A percentile compares a stretch with the other conserved stretches of the same genome.
phyloP scores from a whole-genome alignment of 768 basidiomycete species.

The Psilocybe sp. region DNA sequence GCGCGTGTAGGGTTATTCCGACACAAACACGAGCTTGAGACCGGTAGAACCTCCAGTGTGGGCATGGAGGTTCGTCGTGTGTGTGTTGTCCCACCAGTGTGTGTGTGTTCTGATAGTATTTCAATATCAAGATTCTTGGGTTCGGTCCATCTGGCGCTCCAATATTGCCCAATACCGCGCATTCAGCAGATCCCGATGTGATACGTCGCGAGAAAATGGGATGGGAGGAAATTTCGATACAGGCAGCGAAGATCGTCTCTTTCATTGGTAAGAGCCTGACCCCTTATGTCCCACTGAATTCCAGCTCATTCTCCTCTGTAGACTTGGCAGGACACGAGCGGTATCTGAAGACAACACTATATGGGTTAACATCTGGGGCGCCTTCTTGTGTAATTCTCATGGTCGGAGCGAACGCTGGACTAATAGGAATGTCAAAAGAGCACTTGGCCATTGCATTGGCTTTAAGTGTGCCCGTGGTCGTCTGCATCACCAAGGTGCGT shows the following conservation, averaged over 20 bases:
- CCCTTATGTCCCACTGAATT: neutral
- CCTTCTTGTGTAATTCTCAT: constrained; percentile 92
- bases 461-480: constrained; percentile 87
- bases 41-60: constrained; percentile 90
- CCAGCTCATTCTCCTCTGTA: constrained; percentile 21
- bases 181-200: constrained; percentile 57
- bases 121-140: constrained; percentile 68
- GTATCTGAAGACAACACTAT: constrained; percentile 90
- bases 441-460: constrained; percentile 95
- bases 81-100: neutral
- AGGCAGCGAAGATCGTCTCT: constrained; percentile 88
- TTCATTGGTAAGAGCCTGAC: constrained; percentile 64
- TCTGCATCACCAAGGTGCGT: constrained; percentile 89
- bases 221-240: constrained; percentile 93
- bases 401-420: constrained; percentile 91
- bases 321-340: constrained; percentile 96
- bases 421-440: constrained; percentile 93
- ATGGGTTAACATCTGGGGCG: constrained; percentile 91
- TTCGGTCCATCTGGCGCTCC: constrained; percentile 76
- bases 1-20: constrained; percentile 89
- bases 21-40: constrained; percentile 97
- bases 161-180: constrained; percentile 66
- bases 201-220: constrained; percentile 82
- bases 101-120: neutral
- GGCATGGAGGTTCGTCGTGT: constrained; percentile 81